A percentile compares a stretch with the other conserved stretches of the same genome.
These are phyloP conservation scores for Mycena epipterygia DNA, from an alignment of 768 basidiomycete genomes.

Conservation along the genomic window DNA sequence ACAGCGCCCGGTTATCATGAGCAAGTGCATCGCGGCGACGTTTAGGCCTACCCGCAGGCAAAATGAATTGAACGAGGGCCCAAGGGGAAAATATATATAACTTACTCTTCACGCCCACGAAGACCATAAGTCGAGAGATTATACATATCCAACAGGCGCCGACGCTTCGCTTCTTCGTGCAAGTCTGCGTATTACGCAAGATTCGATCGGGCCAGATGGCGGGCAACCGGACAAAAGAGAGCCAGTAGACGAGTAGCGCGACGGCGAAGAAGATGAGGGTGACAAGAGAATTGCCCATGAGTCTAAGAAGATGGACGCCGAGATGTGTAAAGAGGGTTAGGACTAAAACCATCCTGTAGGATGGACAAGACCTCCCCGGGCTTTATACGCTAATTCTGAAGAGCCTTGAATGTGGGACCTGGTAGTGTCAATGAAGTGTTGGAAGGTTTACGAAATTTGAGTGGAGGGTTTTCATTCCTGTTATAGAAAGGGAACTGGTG, in stretches of 20 bases:
- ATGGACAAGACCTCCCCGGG: background rate
- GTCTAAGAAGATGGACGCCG: conserved; percentile 5
- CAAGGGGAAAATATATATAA: background rate
- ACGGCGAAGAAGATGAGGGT: conserved; percentile 1
- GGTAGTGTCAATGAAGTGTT: too few species aligned
- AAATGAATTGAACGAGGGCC: background rate
- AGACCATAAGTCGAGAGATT: conserved; percentile 12
- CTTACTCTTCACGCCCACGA: conserved; percentile 4
- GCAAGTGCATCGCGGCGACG: background rate
- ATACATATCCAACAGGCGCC: conserved; percentile 1
- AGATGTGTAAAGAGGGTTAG: conserved; percentile 16
- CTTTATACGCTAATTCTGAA: background rate
- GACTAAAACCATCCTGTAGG: background rate
- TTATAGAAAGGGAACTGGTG: too few species aligned
- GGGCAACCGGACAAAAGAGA: background rate
- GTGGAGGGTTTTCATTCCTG: too few species aligned
- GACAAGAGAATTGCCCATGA: conserved; percentile 3
- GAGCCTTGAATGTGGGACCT: too few species aligned
- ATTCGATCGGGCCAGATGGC: conserved; percentile 12
- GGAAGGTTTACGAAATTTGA: too few species aligned
- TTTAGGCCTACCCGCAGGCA: background rate
- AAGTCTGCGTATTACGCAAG: background rate
- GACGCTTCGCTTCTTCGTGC: background rate
- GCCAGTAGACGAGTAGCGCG: background rate
- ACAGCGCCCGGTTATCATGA: background rate